phyloP scores from a whole-genome alignment of 495 filamentous ascomycete species.

The Halenospora varia region DNA sequence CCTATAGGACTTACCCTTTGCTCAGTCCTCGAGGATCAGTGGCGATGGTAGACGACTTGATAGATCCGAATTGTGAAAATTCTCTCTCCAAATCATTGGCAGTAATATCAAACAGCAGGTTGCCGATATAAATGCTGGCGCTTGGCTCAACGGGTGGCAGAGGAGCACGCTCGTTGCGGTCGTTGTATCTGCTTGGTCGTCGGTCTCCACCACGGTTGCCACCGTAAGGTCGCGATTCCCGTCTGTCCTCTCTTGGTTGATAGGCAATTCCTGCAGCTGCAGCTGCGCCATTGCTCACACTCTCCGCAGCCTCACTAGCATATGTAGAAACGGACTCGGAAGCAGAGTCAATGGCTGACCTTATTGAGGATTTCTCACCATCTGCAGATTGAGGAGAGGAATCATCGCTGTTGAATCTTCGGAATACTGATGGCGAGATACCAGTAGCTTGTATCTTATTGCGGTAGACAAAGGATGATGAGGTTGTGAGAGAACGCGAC shows the following conservation, averaged over 20 bases:
- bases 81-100: slow-evolving; percentile 63
- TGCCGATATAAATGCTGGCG: slow-evolving; percentile 69
- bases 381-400: slow-evolving; percentile 23
- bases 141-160: slow-evolving; percentile 14
- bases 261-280: slow-evolving; percentile 1
- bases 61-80: slow-evolving; percentile 61
- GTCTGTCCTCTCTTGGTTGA: not conserved
- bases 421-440: slow-evolving; percentile 29
- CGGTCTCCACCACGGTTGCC: not conserved
- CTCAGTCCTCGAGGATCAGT: slow-evolving; percentile 72
- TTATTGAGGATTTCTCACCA: slow-evolving; percentile 17
- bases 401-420: slow-evolving; percentile 40
- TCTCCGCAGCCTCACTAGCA: not conserved
- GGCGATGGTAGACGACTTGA: slow-evolving; percentile 52
- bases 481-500: slow-evolving; percentile 36
- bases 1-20: slow-evolving; percentile 66
- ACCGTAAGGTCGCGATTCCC: not conserved
- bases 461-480: slow-evolving; percentile 26
- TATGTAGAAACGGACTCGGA: slow-evolving; percentile 8
- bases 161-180: not conserved
- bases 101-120: slow-evolving; percentile 81
- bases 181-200: not conserved
- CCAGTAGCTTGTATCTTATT: slow-evolving; percentile 22
- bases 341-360: slow-evolving; percentile 13
- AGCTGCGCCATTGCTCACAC: not conserved